Conservation (phyloP, 2,329 filamentous ascomycete species). For the Botrytis deweyae region DNA sequence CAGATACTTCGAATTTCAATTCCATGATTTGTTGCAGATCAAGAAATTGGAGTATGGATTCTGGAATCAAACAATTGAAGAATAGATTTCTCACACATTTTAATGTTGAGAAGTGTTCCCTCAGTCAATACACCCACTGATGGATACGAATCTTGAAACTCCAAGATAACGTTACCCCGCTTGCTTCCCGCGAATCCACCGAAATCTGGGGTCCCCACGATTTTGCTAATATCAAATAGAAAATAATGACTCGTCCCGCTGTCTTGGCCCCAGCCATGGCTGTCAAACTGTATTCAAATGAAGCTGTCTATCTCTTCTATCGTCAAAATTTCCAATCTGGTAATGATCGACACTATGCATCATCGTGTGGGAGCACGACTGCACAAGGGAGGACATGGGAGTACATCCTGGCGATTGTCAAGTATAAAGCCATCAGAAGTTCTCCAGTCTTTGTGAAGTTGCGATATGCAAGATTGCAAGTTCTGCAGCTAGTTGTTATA, state of each 20-base stretch:
- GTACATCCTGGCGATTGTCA: background rate
- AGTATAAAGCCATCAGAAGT: background rate
- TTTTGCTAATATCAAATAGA: background rate
- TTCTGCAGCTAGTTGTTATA: background rate
- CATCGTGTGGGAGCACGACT: background rate
- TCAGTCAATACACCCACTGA: background rate
- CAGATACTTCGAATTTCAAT: background rate
- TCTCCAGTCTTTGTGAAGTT: background rate
- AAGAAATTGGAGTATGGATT: background rate
- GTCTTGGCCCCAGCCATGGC: background rate
- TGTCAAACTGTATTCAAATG: background rate
- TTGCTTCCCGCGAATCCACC: background rate
- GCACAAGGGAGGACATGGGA: too few relatives aligned
- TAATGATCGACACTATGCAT: background rate
- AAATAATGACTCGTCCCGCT: background rate
- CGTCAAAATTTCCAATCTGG: too few relatives aligned
- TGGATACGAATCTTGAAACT: background rate
- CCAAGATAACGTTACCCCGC: background rate
- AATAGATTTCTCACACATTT: background rate
- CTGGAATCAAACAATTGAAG: background rate
- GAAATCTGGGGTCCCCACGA: conserved; percentile 10
- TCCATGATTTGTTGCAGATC: background rate
- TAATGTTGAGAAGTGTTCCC: background rate
- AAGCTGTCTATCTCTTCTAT: background rate
- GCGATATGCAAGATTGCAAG: background rate